Evolutionary conservation across 345 rosid genomes (phyloP), one percentile per base, ranked within the genome.

Genomic region (Orychophragmus violaceus): DNA sequence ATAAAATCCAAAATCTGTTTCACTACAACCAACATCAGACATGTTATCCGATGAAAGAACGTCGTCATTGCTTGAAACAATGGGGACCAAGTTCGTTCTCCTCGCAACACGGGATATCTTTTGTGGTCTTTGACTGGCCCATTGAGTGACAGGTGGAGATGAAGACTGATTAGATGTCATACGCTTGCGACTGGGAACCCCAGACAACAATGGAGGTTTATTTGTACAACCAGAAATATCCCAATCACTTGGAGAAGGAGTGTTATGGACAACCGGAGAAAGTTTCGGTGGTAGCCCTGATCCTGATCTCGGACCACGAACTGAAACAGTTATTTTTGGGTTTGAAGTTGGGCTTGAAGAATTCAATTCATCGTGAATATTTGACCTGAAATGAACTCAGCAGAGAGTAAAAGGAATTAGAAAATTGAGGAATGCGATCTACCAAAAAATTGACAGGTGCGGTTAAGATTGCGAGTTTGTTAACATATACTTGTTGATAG

Each of bases 101-200:
- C 97, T 88, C 61, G 96, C 96, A 60, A 87, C 75, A 60, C 97
- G 93, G 21, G 91, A 85, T 64, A 76, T 90, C 80, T 94, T 94
- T 72, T 80, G 96, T 55, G 89, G 96, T 75, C 99, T 83, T 74
- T 87, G 96, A 75, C 91, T 76, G 57, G 91, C 86, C 97, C 92
- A 91, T 51, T 85, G 85, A 59, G 92, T 88, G 75, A 88, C 87
- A 41, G 97, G 91, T 57, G 94, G 97, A 59, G 99, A 88, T 66
- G 97, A 84, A 62, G 97, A 85, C 65, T 78, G 83, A 48, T 82
- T 73, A 16, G 97, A 80, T 46, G 87, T 57, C 62, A 84, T 70
- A 41, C 97, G 97, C 54, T 87, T 94, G 74, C 93, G 95, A 48
- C 69, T 87, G 75, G 84, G 87, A 69, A 80, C 75, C 69, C 87